A percentile compares a stretch with the other conserved stretches of the same genome.
phyloP scores from a whole-genome alignment of 129 eudicot species.

The Kitagawia praeruptora region DNA sequence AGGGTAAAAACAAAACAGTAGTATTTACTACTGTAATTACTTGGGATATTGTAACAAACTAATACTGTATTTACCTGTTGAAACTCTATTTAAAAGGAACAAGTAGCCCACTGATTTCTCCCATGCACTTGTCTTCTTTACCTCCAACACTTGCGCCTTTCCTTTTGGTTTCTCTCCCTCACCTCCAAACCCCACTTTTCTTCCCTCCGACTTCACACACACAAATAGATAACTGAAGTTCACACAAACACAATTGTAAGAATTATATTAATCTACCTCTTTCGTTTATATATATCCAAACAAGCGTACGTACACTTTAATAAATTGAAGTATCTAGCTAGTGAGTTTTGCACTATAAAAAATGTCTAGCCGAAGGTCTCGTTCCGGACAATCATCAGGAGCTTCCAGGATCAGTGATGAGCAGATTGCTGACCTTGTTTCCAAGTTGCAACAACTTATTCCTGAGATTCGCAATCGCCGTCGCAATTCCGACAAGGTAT shows the following conservation, averaged over 20 bases:
- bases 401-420: conserved; percentile 57
- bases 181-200: conserved; percentile 27
- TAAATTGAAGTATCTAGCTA: background rate
- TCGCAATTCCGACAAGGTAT: conserved; percentile 67
- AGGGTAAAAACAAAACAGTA: background rate
- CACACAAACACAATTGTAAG: background rate
- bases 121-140: conserved; percentile 55
- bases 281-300: no score
- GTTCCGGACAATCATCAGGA: conserved; percentile 59
- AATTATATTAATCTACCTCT: background rate
- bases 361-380: conserved; percentile 95
- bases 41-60: background rate
- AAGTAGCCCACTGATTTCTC: conserved; percentile 43
- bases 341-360: conserved; percentile 3
- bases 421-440: conserved; percentile 79
- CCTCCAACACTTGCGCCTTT: conserved; percentile 28
- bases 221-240: background rate
- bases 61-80: background rate
- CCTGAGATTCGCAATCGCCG: conserved; percentile 66
- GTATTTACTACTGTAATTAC: background rate
- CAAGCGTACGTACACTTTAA: background rate
- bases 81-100: conserved; percentile 24
- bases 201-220: background rate
- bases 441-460: conserved; percentile 75
- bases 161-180: conserved; percentile 13